Evolutionary conservation across 2,329 filamentous ascomycete species (phyloP).

Genomic region (Diaporthe nobilis): DNA sequence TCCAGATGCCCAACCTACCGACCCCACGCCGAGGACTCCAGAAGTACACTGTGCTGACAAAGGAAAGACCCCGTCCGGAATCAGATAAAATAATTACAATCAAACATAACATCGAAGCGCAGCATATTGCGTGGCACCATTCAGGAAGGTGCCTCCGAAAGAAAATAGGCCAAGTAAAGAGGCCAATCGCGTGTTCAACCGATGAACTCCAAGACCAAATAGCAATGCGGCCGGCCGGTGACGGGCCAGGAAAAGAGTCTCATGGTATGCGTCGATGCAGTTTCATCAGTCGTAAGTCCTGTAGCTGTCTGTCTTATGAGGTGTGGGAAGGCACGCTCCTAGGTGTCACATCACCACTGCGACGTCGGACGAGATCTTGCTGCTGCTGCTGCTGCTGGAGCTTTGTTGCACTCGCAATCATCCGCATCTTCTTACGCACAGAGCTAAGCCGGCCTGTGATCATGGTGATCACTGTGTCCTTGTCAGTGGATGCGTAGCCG

Average conservation of each 20-base stretch:
- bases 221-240: neutral
- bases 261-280: constrained; percentile 35
- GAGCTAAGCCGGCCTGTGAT: constrained; percentile 68
- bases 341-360: constrained; percentile 70
- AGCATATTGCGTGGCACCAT: neutral
- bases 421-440: constrained; percentile 72
- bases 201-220: constrained; percentile 19
- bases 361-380: constrained; percentile 59
- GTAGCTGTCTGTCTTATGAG: constrained; percentile 49
- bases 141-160: neutral
- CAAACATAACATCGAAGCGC: neutral
- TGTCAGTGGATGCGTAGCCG: constrained; percentile 46
- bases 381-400: constrained; percentile 61
- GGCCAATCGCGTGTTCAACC: constrained; percentile 1
- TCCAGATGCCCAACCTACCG: constrained; percentile 19
- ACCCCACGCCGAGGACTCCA: constrained; percentile 24
- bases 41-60: constrained; percentile 26
- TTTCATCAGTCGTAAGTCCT: constrained; percentile 51
- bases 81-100: constrained; percentile 25
- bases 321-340: constrained; percentile 66
- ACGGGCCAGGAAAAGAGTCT: constrained; percentile 3
- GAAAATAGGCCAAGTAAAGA: neutral
- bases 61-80: neutral
- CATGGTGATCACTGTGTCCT: constrained; percentile 71
- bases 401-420: constrained; percentile 72